A percentile compares a stretch with the other conserved stretches of the same genome.
Evolutionary conservation across 139 green algal species (phyloP).

Genomic region (Eudorina sp.): DNA sequence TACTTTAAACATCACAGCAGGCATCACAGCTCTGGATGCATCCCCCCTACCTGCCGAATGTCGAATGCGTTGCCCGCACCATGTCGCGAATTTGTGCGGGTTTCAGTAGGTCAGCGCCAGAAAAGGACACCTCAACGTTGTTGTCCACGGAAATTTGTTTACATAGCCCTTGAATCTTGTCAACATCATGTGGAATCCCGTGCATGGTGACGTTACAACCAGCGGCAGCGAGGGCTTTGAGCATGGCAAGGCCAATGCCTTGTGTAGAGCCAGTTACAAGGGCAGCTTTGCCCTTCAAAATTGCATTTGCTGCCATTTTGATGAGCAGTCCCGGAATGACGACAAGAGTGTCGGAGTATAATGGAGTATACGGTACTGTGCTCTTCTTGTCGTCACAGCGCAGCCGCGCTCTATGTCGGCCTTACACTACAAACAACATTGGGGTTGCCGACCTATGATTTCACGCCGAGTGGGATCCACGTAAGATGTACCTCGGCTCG

Average conservation of each 20-base stretch:
- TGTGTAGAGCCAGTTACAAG: constrained; percentile 66
- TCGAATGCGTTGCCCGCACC: constrained; percentile 44
- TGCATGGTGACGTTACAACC: constrained; percentile 73
- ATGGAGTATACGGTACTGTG: too few species aligned
- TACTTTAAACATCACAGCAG: too few species aligned
- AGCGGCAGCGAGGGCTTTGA: constrained; percentile 62
- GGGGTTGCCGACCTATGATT: neutral
- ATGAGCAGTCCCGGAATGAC: too few species aligned
- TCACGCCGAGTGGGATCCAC: neutral
- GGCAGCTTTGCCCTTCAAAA: constrained; percentile 63
- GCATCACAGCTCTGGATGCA: too few species aligned
- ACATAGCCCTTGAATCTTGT: constrained; percentile 42
- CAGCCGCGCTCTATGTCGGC: too few species aligned
- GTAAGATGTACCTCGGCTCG: neutral
- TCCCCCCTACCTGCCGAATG: constrained; percentile 43
- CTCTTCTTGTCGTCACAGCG: too few species aligned
- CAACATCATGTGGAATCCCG: constrained; percentile 53
- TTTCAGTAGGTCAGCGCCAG: constrained; percentile 61
- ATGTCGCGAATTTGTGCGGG: constrained; percentile 65
- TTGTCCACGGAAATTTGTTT: constrained; percentile 21
- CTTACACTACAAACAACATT: too few species aligned
- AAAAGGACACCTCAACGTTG: constrained; percentile 42
- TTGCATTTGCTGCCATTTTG: neutral
- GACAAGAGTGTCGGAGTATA: too few species aligned
- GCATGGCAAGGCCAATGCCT: constrained; percentile 70